phyloP scores from a whole-genome alignment of 768 basidiomycete species.

The Mycena indigotica region DNA sequence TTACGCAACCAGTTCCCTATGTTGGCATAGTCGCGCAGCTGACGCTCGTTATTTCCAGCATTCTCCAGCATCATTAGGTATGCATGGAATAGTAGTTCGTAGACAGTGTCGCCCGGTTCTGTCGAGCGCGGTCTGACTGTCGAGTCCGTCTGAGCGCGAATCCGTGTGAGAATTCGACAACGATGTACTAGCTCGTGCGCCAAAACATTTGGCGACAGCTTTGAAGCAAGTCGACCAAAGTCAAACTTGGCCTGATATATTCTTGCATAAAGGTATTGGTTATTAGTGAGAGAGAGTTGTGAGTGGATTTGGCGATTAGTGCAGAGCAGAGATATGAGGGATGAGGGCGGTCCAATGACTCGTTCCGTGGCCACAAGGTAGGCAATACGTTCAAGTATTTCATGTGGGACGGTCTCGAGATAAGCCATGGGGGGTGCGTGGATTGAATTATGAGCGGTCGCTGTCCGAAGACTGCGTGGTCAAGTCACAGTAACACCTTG shows the following conservation, averaged over 20 bases:
- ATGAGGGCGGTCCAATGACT: constrained; percentile 62
- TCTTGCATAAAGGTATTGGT: constrained; percentile 72
- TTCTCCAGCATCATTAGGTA: constrained; percentile 84
- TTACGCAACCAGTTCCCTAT: constrained; percentile 65
- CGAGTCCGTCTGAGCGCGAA: constrained; percentile 50
- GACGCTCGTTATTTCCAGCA: constrained; percentile 68
- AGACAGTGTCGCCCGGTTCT: constrained; percentile 32
- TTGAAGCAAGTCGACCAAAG: constrained; percentile 45
- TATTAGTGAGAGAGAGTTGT: constrained; percentile 51
- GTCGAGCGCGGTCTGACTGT: constrained; percentile 28
- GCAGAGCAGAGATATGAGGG: constrained; percentile 56
- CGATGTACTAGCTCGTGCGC: constrained; percentile 68
- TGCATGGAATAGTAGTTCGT: constrained; percentile 63
- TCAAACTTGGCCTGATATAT: constrained; percentile 76
- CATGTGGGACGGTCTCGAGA: constrained; percentile 64
- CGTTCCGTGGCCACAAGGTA: constrained; percentile 56
- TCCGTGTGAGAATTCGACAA: constrained; percentile 56
- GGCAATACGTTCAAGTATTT: constrained; percentile 80
- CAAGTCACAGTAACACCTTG: too few relatives aligned
- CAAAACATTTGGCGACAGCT: constrained; percentile 45
- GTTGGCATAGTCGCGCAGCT: constrained; percentile 68
- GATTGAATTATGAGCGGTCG: too few relatives aligned
- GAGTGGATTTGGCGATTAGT: constrained; percentile 51
- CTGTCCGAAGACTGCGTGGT: too few relatives aligned
- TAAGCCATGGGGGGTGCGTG: constrained; percentile 21